A percentile compares a stretch with the other conserved stretches of the same genome.
Conservation (phyloP, 805 yeast species). For the Myxozyma vanderwaltii region DNA sequence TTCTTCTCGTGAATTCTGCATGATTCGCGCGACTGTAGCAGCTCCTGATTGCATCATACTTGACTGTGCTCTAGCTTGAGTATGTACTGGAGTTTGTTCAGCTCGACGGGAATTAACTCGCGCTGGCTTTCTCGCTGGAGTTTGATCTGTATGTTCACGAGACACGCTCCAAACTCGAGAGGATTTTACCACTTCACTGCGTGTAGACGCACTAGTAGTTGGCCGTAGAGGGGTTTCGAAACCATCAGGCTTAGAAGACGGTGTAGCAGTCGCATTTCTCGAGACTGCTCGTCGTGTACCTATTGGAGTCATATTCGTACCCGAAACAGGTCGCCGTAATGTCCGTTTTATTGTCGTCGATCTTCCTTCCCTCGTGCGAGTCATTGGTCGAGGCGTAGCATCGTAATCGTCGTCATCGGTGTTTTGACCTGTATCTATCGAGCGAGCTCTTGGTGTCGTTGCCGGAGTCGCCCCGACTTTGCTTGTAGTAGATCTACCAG, state of each 20-base stretch:
- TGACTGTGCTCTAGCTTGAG: neutral
- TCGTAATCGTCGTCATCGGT: neutral
- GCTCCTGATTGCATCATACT: neutral
- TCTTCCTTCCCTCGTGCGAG: neutral
- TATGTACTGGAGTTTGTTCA: neutral
- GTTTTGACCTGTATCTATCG: neutral
- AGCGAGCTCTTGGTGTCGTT: neutral
- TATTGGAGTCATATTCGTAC: constrained; percentile 1
- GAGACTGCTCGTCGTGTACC: constrained; percentile 10
- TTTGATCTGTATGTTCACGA: neutral
- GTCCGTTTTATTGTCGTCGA: neutral
- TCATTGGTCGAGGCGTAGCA: constrained; percentile 2
- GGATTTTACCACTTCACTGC: too few species aligned
- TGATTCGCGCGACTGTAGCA: neutral
- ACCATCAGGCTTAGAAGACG: neutral
- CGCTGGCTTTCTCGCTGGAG: neutral
- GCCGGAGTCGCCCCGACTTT: neutral
- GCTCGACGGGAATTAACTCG: neutral
- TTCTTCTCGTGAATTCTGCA: neutral
- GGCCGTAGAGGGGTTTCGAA: neutral
- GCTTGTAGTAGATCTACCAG: neutral
- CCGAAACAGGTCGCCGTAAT: neutral
- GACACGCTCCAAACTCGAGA: neutral
- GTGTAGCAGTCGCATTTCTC: neutral
- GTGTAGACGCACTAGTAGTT: neutral